Base-by-base conservation (phyloP, 495 filamentous ascomycete species). In the Tuber borchii region DNA sequence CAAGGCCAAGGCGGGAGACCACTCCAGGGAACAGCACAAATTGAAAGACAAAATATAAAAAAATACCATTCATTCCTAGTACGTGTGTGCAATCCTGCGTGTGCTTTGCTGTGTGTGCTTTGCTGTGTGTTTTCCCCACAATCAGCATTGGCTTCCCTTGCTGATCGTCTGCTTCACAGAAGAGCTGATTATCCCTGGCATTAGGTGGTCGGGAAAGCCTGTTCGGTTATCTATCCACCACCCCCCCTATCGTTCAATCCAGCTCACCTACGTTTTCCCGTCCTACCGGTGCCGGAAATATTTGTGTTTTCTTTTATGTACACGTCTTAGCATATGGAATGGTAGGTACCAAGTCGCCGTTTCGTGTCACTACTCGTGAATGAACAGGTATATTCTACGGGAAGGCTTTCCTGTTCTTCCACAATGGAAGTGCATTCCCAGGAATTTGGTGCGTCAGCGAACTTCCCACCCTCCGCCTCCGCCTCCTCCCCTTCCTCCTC, bases 121-220 rank as follows among this genome's bases (percentile, higher is more conserved):
- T 79, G 48, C 72, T 71, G 77, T 75, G 77, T 78, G 75, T 73
- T 79, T 79, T 75, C 77, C 76, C 77, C 78, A 79, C 78, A 75
- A 79, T 73, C 73, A 79, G 73, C 70, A 72, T 72, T 70, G 72
- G 71, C 72, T 46, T 68, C 71, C 78, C 76, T 65, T 78, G 75
- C 78, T 77, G 74, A 73, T 79, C 48, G 44, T 40, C 56, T 79
- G 42, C 73, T 65, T 65, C 56, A 65, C 56, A 65, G 56, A 65
- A 65, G 56, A n/a, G 56, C 26, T 78, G 73, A 46, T 79, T 76
- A 79, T 79, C 70, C 56, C 76, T 79, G 78, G 73, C 73, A 78
- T 74, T 78, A 69, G 44, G 56, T 65, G 56, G 56, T 65, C 56
- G 31, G 56, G 20, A 75, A 77, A 71, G 77, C 65, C 77, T 73